Evolutionary conservation across 805 yeast genomes (phyloP).

Genomic region (Metschnikowia similis): DNA sequence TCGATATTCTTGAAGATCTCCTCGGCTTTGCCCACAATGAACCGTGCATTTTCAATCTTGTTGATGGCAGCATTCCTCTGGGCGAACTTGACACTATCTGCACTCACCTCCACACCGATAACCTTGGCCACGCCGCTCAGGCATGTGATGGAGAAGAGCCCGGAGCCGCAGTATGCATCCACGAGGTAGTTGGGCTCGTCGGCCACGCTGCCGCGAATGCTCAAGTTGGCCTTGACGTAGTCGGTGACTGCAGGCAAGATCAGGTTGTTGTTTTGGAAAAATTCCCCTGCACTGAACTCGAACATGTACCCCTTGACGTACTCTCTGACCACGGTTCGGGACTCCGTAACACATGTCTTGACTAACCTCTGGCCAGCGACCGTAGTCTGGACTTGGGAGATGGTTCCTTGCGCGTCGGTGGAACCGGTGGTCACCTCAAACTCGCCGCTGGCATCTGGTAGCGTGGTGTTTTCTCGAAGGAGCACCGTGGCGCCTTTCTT

Average conservation of each 20-base stretch:
- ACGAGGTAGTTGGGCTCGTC: constrained; percentile 58
- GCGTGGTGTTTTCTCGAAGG: constrained; percentile 70
- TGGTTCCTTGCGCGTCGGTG: constrained; percentile 28
- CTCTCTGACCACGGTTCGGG: constrained; percentile 77
- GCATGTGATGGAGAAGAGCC: constrained; percentile 85
- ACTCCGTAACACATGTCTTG: constrained; percentile 74
- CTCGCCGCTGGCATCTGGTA: constrained; percentile 24
- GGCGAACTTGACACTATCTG: constrained; percentile 88
- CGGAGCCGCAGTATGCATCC: constrained; percentile 96
- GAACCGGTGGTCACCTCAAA: constrained; percentile 41
- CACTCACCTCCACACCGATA: constrained; percentile 90
- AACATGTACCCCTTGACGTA: constrained; percentile 70
- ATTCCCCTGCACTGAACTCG: constrained; percentile 90
- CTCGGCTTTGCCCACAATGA: constrained; percentile 91
- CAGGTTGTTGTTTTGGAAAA: constrained; percentile 89
- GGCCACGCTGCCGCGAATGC: constrained; percentile 30
- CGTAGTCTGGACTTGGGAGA: constrained; percentile 24
- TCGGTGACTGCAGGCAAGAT: constrained; percentile 79
- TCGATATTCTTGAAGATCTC: constrained; percentile 75
- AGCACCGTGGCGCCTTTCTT: constrained; percentile 85
- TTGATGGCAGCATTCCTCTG: constrained; percentile 73
- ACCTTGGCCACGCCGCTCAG: constrained; percentile 77
- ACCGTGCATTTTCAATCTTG: constrained; percentile 70
- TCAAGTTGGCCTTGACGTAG: constrained; percentile 71
- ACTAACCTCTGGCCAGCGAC: constrained; percentile 30